Evolutionary conservation across 768 basidiomycete species (phyloP), one percentile per base, ranked within the genome.

Genomic region (Kwoniella botswanensis): DNA sequence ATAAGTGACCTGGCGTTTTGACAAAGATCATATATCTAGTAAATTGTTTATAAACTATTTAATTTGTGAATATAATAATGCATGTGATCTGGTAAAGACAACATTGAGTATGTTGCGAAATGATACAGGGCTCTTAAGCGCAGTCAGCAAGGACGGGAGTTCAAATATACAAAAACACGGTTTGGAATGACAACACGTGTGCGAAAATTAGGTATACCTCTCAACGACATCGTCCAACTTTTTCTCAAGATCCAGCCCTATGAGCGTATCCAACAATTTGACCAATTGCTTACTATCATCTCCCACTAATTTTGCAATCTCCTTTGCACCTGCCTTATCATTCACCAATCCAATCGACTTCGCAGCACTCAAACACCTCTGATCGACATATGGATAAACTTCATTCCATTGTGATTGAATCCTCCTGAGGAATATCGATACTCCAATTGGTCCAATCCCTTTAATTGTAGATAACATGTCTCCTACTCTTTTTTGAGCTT

Each of bases 381-480:
- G 74, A 69, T 81, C 80, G 5, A 72, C 73, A 64, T 70, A 81
- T 0, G 80, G 80, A 63, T 69, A 81, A 1, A 81, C 75, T 62
- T 81, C 80, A 13, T 72, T 52, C 80, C 80, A 81, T 35, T 81
- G 72, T 1, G 42, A 67, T 46, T 81, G 80, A 18, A 77, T 73
- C 35, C 78, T 55, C 13, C 80, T 64, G 4, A 82, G 44, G 55
- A 82, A 79, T 55, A 79, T 75, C 22, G 68, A 63, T 3, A 74
- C 76, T 11, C 76, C 77, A 9, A 76, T 74, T 2, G 75, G 73
- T 55, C 80, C 80, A 54, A 76, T 76, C 35, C 74, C 78, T 53
- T 77, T 79, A 52, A 77, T 71, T 55, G 74, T 64, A 18, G 64
- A 76, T 60, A 79, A 68, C 57, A 56, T 62, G 9, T 70, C 63